Evolutionary conservation across 1,284 basidiomycete genomes (phyloP), one percentile per base, ranked within the genome.

Genomic region (Tilletia indica): DNA sequence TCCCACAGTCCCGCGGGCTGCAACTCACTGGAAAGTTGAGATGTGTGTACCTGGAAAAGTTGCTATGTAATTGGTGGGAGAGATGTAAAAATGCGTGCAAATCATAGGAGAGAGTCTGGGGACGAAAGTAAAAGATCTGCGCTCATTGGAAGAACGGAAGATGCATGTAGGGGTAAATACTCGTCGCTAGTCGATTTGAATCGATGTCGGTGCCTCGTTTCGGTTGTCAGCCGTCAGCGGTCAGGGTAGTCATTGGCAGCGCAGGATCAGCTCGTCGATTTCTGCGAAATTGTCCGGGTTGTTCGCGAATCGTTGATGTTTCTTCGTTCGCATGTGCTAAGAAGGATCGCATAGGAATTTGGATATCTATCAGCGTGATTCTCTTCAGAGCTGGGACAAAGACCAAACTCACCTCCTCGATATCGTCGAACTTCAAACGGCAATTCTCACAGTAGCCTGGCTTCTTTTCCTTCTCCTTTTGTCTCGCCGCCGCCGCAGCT

Each of bases 361-460:
- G n/a, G 48, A 34, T n/a, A 38, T 34, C 1, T 16, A 34, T 4
- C 5, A 45, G 42, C 42, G 14, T 45, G 56, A 31, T 34, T 4
- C 9, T 19, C 56, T 5, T 58, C 16, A 21, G 4, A 19, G 56
- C 42, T 54, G 19, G n/a, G 48, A 54, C 19, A 9, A n/a, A 6
- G 8, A 54, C 16, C n/a, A 34, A 21, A 86, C 90, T 82, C 78
- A 96, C 94, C 76, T 87, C 85, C 74, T 90, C 89, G 80, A 99
- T 96, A 85, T 97, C 91, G 0, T 91, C 90, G 82, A 95, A 99
- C 84, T 94, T 93, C 70, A 89, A 82, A 31, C 96, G 89, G 85
- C 97, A 99, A 85, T 95, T 97, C 84, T 99, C 97, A 85, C 97
- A 99, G 85, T 98, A 99, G 11, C 97, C 97, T 6, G 95, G 93